These are phyloP conservation scores for Lachnum nothofagi DNA, from an alignment of 2,329 filamentous ascomycete species.

Conservation along the genomic window DNA sequence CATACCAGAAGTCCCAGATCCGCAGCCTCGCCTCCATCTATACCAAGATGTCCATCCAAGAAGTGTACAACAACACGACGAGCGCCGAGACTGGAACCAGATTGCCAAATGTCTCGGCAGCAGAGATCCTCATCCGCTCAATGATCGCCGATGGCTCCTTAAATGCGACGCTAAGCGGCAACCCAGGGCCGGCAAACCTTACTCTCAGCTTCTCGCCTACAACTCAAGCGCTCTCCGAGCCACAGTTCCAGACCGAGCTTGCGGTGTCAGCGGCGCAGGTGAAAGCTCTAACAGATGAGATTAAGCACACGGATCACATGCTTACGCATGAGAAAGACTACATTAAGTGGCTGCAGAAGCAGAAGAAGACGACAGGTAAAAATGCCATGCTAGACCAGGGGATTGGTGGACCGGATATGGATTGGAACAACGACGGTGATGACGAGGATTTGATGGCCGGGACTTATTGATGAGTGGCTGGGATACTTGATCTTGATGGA, in stretches of 20 bases:
- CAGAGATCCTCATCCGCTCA: conserved; percentile 43
- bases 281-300: conserved; percentile 42
- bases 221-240: conserved; percentile 43
- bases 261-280: conserved; percentile 40
- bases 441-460: conserved; percentile 31
- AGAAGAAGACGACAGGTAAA: conserved; percentile 25
- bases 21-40: conserved; percentile 69
- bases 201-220: conserved; percentile 49
- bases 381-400: conserved; percentile 9
- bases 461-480: conserved; percentile 12
- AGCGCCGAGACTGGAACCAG: conserved; percentile 49
- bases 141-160: conserved; percentile 55
- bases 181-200: conserved; percentile 37
- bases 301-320: conserved; percentile 49
- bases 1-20: conserved; percentile 73
- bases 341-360: conserved; percentile 43
- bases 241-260: conserved; percentile 46
- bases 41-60: conserved; percentile 50
- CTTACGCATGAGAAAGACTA: conserved; percentile 54
- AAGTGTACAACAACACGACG: conserved; percentile 47
- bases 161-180: conserved; percentile 45
- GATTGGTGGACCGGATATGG: conserved; percentile 14
- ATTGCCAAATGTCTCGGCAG: conserved; percentile 39
- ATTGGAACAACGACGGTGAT: conserved; percentile 25
- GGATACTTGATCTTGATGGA: conserved; percentile 2